These are phyloP conservation scores for Trichocomaceae sp. DNA, from an alignment of 2,329 filamentous ascomycete genomes.

Conservation along the genomic window DNA sequence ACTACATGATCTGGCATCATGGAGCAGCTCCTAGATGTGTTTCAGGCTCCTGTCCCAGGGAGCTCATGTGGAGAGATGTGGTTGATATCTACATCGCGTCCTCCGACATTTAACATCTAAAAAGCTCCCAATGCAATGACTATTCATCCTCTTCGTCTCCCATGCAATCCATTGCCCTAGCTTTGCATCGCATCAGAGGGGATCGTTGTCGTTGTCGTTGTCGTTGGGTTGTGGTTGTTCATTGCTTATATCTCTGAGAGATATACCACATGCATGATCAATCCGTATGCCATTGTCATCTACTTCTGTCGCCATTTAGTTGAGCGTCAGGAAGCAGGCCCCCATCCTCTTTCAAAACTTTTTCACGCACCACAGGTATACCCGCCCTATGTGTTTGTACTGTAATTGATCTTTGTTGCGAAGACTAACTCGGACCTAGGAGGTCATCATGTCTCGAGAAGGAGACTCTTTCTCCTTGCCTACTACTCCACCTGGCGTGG, in stretches of 20 bases:
- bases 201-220: neutral
- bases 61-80: conserved; percentile 19
- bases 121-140: conserved; percentile 22
- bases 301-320: neutral
- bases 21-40: conserved; percentile 32
- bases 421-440: neutral
- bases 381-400: neutral
- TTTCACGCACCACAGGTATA: neutral
- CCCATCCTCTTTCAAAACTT: neutral
- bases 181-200: conserved; percentile 12
- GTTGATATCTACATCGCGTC: conserved; percentile 18
- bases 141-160: neutral
- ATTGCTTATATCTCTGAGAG: neutral
- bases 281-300: neutral
- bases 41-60: conserved; percentile 33
- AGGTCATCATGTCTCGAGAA: conserved; percentile 35
- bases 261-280: neutral
- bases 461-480: conserved; percentile 37
- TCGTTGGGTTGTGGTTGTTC: neutral
- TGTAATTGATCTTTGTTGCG: too few relatives aligned
- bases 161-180: conserved; percentile 13
- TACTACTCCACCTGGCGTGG: conserved; percentile 37
- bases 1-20: conserved; percentile 22
- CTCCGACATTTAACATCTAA: conserved; percentile 37
- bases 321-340: conserved; percentile 8